Conservation (phyloP, 2,329 filamentous ascomycete genomes). For the Xylariaceae sp. region DNA sequence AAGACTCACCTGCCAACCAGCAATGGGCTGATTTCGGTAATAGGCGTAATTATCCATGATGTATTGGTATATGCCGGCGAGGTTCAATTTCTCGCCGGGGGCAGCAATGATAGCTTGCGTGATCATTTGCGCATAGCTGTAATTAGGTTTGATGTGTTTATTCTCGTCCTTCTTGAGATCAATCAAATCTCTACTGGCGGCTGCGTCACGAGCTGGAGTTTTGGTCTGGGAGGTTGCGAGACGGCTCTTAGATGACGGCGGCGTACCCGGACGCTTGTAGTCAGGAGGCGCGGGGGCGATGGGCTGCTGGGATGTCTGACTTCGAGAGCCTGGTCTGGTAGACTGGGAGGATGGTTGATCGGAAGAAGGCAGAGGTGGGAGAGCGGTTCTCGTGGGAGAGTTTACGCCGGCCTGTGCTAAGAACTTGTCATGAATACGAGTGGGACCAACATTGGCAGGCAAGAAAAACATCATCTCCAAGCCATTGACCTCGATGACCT, state of each 20-base stretch:
- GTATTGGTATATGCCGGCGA: constrained; percentile 90
- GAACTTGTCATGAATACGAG: constrained; percentile 66
- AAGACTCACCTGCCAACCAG: constrained; percentile 80
- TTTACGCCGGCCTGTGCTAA: constrained; percentile 60
- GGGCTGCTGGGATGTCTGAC: constrained; percentile 39
- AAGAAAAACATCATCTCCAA: constrained; percentile 99
- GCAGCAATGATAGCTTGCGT: constrained; percentile 91
- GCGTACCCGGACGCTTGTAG: constrained; percentile 58
- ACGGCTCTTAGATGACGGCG: constrained; percentile 44
- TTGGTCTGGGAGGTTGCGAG: constrained; percentile 31
- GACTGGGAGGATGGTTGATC: constrained; percentile 24
- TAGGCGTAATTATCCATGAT: constrained; percentile 91
- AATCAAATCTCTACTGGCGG: constrained; percentile 51
- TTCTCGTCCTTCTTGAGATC: constrained; percentile 80
- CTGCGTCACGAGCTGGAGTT: constrained; percentile 37
- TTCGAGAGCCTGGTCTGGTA: constrained; percentile 22
- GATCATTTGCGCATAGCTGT: constrained; percentile 95
- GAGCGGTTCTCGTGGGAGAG: constrained; percentile 26
- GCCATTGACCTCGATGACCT: constrained; percentile 86
- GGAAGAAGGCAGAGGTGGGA: constrained; percentile 27
- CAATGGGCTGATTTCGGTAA: constrained; percentile 72
- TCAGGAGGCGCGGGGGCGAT: constrained; percentile 59
- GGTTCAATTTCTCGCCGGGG: constrained; percentile 79
- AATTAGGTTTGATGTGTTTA: constrained; percentile 89
- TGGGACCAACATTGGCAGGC: constrained; percentile 65